Evolutionary conservation across 495 filamentous ascomycete genomes (phyloP).

Genomic region (Annulohypoxylon stygium): DNA sequence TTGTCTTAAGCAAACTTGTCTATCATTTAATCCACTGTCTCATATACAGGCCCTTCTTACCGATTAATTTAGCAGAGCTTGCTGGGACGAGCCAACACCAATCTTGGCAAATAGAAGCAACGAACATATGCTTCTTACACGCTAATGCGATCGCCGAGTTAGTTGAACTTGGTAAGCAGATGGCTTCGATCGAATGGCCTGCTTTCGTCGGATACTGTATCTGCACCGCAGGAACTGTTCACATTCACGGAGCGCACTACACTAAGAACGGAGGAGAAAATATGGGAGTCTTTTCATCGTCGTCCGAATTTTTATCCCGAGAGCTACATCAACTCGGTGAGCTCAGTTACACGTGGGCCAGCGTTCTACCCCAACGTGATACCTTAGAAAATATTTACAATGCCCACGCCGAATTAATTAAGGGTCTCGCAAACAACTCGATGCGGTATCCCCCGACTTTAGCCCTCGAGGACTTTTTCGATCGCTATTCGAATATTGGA

Average conservation of each 20-base stretch:
- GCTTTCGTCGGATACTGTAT: conserved; percentile 86
- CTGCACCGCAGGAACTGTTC: conserved; percentile 84
- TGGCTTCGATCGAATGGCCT: conserved; percentile 80
- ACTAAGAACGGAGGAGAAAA: conserved; percentile 72
- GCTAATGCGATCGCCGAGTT: conserved; percentile 88
- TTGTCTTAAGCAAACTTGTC: conserved; percentile 84
- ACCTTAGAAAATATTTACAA: conserved; percentile 79
- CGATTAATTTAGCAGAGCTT: conserved; percentile 83
- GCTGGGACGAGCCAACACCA: conserved; percentile 84
- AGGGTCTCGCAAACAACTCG: conserved; percentile 69
- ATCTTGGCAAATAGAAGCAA: conserved; percentile 91
- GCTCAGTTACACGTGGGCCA: conserved; percentile 78
- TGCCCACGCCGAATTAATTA: conserved; percentile 79
- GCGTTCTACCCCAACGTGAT: conserved; percentile 82
- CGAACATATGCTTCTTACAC: conserved; percentile 86
- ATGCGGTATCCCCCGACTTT: conserved; percentile 80
- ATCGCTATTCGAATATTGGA: conserved; percentile 72
- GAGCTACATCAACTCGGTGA: conserved; percentile 84
- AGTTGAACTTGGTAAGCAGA: conserved; percentile 78
- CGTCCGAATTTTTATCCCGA: conserved; percentile 77
- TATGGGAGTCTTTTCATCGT: conserved; percentile 61
- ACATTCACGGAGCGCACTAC: conserved; percentile 87
- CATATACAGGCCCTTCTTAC: conserved; percentile 86
- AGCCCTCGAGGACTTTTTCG: conserved; percentile 88
- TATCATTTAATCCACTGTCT: conserved; percentile 88